phyloP scores from a whole-genome alignment of 169 alveolate species.

The Cyclospora cayetanensis region DNA sequence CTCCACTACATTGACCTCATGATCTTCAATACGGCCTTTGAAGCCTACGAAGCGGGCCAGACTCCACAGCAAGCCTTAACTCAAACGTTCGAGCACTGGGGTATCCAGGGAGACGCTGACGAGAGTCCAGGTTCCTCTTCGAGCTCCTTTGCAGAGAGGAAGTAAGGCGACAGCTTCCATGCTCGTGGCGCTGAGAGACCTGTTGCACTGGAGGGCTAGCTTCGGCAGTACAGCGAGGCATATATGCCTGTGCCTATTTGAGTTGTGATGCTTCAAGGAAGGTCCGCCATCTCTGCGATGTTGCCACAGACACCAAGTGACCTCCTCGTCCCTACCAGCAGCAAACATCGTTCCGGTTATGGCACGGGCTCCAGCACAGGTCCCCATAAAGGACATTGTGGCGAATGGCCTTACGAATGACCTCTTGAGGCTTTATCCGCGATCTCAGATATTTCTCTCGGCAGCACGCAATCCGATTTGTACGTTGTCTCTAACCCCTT shows the following conservation, averaged over 20 bases:
- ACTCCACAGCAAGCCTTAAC: not conserved
- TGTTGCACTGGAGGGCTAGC: too few relatives aligned
- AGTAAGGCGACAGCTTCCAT: too few relatives aligned
- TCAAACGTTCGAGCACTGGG: conserved; percentile 20
- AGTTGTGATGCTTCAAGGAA: too few relatives aligned
- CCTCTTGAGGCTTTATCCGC: not conserved
- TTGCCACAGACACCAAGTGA: too few relatives aligned
- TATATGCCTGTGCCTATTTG: too few relatives aligned
- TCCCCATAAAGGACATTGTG: too few relatives aligned
- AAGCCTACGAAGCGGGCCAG: not conserved
- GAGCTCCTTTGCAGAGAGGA: not conserved
- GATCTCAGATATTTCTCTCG: not conserved
- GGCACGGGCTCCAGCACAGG: too few relatives aligned
- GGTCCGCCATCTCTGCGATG: too few relatives aligned
- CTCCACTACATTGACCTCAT: conserved; percentile 23
- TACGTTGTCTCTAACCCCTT: not conserved
- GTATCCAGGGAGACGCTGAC: not conserved
- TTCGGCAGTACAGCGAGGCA: too few relatives aligned
- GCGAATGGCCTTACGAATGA: not conserved
- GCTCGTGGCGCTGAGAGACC: too few relatives aligned
- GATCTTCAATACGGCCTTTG: not conserved
- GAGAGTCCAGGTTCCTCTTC: not conserved
- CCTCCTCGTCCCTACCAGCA: too few relatives aligned
- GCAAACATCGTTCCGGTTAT: too few relatives aligned
- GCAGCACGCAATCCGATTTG: conserved; percentile 28